phyloP scores from a whole-genome alignment of 2,329 filamentous ascomycete genomes.

The Bipolaris zeicola region DNA sequence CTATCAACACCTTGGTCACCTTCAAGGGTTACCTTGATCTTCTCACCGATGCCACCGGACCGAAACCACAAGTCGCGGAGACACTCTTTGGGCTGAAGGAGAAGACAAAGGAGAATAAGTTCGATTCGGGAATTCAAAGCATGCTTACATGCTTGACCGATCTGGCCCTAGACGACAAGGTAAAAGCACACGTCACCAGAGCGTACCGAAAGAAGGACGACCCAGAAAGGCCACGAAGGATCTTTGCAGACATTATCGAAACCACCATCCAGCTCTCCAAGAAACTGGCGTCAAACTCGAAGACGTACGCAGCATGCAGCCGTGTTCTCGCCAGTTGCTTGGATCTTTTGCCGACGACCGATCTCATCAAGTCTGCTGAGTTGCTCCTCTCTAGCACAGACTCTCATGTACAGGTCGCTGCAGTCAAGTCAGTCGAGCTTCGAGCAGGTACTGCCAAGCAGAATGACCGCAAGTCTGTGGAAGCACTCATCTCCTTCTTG shows the following conservation, averaged over 20 bases:
- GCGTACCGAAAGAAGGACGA: slow-evolving; percentile 40
- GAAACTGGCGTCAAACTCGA: slow-evolving; percentile 56
- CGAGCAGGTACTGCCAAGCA: slow-evolving; percentile 76
- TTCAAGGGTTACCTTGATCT: slow-evolving; percentile 78
- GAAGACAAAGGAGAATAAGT: slow-evolving; percentile 43
- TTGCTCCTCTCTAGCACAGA: slow-evolving; percentile 77
- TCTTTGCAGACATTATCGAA: slow-evolving; percentile 49
- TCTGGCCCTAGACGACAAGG: slow-evolving; percentile 41
- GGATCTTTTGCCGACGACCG: slow-evolving; percentile 79
- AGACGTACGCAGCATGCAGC: slow-evolving; percentile 56
- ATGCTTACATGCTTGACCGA: slow-evolving; percentile 50
- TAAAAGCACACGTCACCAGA: slow-evolving; percentile 39
- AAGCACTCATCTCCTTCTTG: slow-evolving; percentile 76
- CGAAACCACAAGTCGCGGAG: slow-evolving; percentile 75
- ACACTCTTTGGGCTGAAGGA: slow-evolving; percentile 69
- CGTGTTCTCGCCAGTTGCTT: slow-evolving; percentile 80
- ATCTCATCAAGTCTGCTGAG: slow-evolving; percentile 89
- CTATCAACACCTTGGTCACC: slow-evolving; percentile 73
- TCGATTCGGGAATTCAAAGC: slow-evolving; percentile 44
- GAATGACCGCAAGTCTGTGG: slow-evolving; percentile 69
- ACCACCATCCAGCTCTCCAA: slow-evolving; percentile 64
- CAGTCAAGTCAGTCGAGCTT: slow-evolving; percentile 71
- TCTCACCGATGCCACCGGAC: slow-evolving; percentile 73
- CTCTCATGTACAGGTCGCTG: slow-evolving; percentile 75
- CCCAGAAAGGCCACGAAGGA: slow-evolving; percentile 31